A percentile compares a stretch with the other conserved stretches of the same genome.
Conservation (phyloP, 495 filamentous ascomycete species). For the Podospora pseudopauciseta region DNA sequence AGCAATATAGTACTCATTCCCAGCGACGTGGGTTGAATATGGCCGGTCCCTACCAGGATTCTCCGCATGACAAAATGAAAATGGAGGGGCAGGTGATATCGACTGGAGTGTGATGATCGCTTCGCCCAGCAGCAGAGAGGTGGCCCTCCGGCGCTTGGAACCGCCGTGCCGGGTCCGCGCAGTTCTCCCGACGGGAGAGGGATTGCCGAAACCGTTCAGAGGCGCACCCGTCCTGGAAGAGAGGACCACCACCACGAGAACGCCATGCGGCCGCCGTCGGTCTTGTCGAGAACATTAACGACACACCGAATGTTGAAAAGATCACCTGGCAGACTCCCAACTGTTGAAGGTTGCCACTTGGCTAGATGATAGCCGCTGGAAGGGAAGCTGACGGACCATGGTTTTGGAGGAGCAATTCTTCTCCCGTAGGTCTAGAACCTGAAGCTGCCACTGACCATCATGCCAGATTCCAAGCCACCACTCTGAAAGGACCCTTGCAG, state of each 20-base stretch:
- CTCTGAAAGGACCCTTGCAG: not conserved
- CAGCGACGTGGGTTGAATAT: slow-evolving; percentile 3
- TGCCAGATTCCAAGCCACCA: not conserved
- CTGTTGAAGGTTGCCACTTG: not conserved
- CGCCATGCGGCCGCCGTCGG: too few relatives aligned
- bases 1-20: not conserved
- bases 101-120: not conserved
- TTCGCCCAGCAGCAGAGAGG: not conserved
- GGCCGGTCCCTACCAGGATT: not conserved
- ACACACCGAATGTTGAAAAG: not conserved
- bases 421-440: not conserved
- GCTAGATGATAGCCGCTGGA: not conserved
- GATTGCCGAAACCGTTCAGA: slow-evolving; percentile 9
- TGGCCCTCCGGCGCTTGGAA: slow-evolving; percentile 18
- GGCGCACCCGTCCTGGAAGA: not conserved
- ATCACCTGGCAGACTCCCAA: not conserved
- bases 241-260: not conserved
- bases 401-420: not conserved
- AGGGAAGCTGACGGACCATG: not conserved
- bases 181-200: not conserved
- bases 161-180: slow-evolving; percentile 18
- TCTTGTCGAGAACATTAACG: not conserved
- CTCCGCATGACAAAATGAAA: not conserved
- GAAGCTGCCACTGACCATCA: not conserved
- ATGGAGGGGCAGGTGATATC: not conserved